A percentile compares a stretch with the other conserved stretches of the same genome.
Conservation (phyloP, 2,329 filamentous ascomycete species). For the Clonostachys rhizophaga region DNA sequence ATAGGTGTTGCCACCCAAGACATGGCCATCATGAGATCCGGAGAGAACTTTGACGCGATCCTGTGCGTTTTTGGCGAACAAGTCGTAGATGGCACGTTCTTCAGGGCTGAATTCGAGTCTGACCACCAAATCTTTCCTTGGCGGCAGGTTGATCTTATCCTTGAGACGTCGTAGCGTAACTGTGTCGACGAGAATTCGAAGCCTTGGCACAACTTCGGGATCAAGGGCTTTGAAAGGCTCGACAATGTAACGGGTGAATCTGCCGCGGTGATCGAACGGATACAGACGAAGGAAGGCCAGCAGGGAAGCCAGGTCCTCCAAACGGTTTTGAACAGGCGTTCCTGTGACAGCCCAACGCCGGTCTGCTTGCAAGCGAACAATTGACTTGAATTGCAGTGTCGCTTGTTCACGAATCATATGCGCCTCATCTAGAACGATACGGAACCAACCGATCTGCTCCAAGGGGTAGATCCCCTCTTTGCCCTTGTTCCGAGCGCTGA, state of each 20-base stretch:
- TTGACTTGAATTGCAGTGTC: slow-evolving; percentile 79
- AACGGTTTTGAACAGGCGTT: slow-evolving; percentile 88
- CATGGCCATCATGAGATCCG: slow-evolving; percentile 51
- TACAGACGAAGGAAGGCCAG: slow-evolving; percentile 80
- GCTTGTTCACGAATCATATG: slow-evolving; percentile 87
- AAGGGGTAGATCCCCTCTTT: slow-evolving; percentile 62
- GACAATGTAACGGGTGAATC: slow-evolving; percentile 77
- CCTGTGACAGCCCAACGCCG: slow-evolving; percentile 96
- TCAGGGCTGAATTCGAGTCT: slow-evolving; percentile 70
- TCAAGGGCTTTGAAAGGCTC: slow-evolving; percentile 84
- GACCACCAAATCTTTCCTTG: slow-evolving; percentile 67
- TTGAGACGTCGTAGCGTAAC: slow-evolving; percentile 89
- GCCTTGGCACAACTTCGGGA: slow-evolving; percentile 74
- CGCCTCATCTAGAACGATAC: slow-evolving; percentile 90
- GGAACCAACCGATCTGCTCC: slow-evolving; percentile 82
- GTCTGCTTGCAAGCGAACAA: slow-evolving; percentile 72
- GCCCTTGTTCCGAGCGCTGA: slow-evolving; percentile 56
- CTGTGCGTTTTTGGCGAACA: slow-evolving; percentile 77
- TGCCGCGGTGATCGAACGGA: slow-evolving; percentile 75
- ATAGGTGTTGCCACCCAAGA: slow-evolving; percentile 80
- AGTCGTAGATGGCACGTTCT: slow-evolving; percentile 75
- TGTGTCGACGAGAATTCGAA: slow-evolving; percentile 88
- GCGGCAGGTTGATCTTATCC: slow-evolving; percentile 81
- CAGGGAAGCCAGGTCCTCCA: slow-evolving; percentile 84
- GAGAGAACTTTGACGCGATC: slow-evolving; percentile 74